These are phyloP conservation scores for Xylariaceae sp. DNA, from an alignment of 2,329 filamentous ascomycete genomes.

Conservation along the genomic window DNA sequence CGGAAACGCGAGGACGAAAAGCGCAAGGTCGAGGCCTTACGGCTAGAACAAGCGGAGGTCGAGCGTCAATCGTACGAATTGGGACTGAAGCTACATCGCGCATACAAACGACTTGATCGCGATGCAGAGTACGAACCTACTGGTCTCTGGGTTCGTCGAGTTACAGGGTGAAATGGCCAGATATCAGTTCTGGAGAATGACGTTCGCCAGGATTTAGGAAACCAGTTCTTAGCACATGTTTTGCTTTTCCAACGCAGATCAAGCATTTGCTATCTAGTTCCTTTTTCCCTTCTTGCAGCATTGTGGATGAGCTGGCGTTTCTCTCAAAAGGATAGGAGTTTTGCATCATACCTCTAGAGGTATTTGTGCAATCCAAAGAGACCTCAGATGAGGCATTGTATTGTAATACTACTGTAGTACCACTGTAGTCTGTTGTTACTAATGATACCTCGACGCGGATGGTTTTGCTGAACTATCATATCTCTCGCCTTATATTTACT, in stretches of 20 bases:
- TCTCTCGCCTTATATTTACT: too few species aligned
- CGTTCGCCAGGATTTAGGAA: neutral
- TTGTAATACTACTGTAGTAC: conserved; percentile 1
- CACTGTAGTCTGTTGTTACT: conserved; percentile 1
- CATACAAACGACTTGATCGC: conserved; percentile 71
- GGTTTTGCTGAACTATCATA: neutral
- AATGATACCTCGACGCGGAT: conserved; percentile 4
- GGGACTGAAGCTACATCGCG: conserved; percentile 68
- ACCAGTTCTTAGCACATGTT: too few species aligned
- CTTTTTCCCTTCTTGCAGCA: neutral
- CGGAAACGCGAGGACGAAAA: conserved; percentile 54
- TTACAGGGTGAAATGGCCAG: conserved; percentile 53
- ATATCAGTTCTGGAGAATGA: neutral
- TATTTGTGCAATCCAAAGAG: neutral
- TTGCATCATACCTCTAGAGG: neutral
- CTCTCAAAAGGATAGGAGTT: neutral
- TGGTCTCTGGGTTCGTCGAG: conserved; percentile 72
- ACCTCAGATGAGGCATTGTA: neutral
- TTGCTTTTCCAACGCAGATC: neutral
- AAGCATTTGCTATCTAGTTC: neutral
- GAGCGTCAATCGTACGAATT: conserved; percentile 74
- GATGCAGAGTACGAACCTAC: conserved; percentile 62
- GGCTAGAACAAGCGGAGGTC: conserved; percentile 66
- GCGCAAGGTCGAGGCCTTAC: conserved; percentile 62
- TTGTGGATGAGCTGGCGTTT: conserved; percentile 2